Percentiles rank a stretch among this genome's conserved stretches.
These are phyloP conservation scores for Thalassiosira gravida DNA, from an alignment of 352 stramenopile species.

Conservation along the genomic window DNA sequence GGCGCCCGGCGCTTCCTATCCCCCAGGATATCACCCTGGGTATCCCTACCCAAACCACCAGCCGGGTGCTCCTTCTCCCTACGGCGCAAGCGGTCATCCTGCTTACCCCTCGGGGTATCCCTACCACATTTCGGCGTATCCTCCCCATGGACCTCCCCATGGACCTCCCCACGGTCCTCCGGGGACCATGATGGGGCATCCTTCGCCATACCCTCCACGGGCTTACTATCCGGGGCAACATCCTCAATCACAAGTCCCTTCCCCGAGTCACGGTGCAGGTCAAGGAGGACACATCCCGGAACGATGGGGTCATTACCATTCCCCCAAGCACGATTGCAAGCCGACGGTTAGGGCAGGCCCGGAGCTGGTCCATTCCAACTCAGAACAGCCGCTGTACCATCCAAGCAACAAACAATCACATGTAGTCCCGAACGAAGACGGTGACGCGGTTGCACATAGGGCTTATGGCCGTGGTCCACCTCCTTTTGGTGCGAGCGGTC, in stretches of 20 bases:
- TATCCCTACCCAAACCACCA: conserved; percentile 9
- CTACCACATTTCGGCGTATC: not conserved
- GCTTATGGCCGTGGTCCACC: conserved; percentile 7
- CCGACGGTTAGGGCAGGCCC: not conserved
- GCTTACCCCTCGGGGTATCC: conserved; percentile 8
- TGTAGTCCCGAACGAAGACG: conserved; percentile 27
- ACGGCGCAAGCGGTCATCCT: not conserved
- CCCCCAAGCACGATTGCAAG: conserved; percentile 2
- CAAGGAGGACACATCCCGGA: not conserved
- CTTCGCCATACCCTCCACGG: not conserved
- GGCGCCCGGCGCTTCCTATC: not conserved
- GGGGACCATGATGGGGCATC: not conserved
- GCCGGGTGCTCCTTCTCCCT: not conserved
- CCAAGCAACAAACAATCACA: conserved; percentile 13
- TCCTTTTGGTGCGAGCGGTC: not conserved
- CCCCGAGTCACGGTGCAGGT: not conserved
- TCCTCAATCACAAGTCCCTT: not conserved
- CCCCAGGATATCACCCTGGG: conserved; percentile 8
- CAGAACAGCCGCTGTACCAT: conserved; percentile 7
- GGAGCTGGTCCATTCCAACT: conserved; percentile 11
- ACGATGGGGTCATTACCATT: conserved; percentile 34
- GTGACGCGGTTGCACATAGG: not conserved
- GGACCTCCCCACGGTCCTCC: not conserved
- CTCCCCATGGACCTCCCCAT: conserved; percentile 12
- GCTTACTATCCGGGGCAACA: not conserved